phyloP scores from a whole-genome alignment of 2,329 filamentous ascomycete species.

The Xylaria hypoxylon region DNA sequence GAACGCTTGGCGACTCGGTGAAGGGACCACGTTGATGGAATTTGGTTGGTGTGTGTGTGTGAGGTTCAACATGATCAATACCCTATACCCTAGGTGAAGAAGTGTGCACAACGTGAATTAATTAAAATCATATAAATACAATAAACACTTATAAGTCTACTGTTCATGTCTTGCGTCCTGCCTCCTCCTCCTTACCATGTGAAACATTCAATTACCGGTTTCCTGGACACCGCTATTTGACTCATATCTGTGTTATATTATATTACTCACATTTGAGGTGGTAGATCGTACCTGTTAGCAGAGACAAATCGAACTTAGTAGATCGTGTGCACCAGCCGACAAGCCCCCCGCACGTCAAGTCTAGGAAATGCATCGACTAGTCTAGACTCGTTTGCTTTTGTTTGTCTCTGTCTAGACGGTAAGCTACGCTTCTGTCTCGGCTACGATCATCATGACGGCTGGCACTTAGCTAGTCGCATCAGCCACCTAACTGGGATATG shows the following conservation, averaged over 20 bases:
- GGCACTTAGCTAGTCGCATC: conserved; percentile 9
- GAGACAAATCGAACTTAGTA: neutral
- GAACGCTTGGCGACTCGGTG: conserved; percentile 28
- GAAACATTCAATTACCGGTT: conserved; percentile 24
- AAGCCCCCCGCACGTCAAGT: conserved; percentile 21
- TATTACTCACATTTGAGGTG: neutral
- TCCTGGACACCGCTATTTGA: conserved; percentile 13
- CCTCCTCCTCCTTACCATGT: neutral
- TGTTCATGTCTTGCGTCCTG: neutral
- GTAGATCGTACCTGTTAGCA: no score
- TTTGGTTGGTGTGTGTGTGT: neutral
- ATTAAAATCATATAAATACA: conserved; percentile 22
- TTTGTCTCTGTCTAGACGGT: conserved; percentile 18
- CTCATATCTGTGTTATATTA: conserved; percentile 13
- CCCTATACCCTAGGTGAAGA: conserved; percentile 16
- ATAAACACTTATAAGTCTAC: conserved; percentile 6
- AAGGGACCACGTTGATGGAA: conserved; percentile 17
- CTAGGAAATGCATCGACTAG: conserved; percentile 12
- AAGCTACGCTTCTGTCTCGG: conserved; percentile 30
- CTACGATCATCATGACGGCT: conserved; percentile 13
- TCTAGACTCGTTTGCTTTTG: conserved; percentile 28
- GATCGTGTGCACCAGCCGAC: conserved; percentile 16
- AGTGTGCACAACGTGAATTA: conserved; percentile 23
- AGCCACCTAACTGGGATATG: neutral
- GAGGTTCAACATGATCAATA: conserved; percentile 14